These are phyloP conservation scores for Berberis thunbergii DNA, from an alignment of 164 flowering plant genomes.

Conservation along the genomic window DNA sequence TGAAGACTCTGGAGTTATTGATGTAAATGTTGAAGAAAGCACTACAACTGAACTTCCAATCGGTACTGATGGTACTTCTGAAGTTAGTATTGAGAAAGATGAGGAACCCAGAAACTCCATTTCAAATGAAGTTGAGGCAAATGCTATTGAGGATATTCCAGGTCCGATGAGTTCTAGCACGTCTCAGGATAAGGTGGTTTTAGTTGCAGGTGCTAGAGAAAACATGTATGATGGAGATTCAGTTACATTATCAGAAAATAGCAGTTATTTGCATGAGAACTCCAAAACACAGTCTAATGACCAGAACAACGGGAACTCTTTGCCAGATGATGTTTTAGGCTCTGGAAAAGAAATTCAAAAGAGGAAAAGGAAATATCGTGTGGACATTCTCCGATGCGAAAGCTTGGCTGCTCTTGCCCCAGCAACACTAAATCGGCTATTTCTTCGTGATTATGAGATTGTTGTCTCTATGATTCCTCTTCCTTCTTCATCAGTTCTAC, in stretches of 20 bases:
- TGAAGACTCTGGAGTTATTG: constrained; percentile 9
- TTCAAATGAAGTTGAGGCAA: constrained; percentile 15
- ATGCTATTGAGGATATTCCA: constrained; percentile 11
- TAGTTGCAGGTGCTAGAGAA: constrained; percentile 21
- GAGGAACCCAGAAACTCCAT: constrained; percentile 15
- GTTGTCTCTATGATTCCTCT: constrained; percentile 92
- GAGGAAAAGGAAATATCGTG: constrained; percentile 55
- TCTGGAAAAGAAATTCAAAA: constrained; percentile 26
- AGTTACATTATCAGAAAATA: constrained; percentile 17
- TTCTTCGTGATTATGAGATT: constrained; percentile 87
- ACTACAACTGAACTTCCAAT: constrained; percentile 6
- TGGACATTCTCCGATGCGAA: constrained; percentile 96
- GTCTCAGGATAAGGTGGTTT: constrained; percentile 18
- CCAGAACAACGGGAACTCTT: constrained; percentile 30
- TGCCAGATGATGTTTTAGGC: constrained; percentile 26
- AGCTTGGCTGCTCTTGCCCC: constrained; percentile 87
- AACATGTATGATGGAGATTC: constrained; percentile 17
- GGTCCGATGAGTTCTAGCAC: constrained; percentile 11
- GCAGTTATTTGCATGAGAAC: constrained; percentile 18
- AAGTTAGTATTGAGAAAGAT: constrained; percentile 16
- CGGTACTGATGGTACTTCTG: constrained; percentile 26
- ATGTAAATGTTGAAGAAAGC: constrained; percentile 18
- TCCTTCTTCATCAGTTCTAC: constrained; percentile 80
- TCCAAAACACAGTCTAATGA: constrained; percentile 17
- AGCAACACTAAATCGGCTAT: constrained; percentile 74